Evolutionary conservation across 2,329 filamentous ascomycete species (phyloP).

Genomic region (Trichoderma simmonsii): DNA sequence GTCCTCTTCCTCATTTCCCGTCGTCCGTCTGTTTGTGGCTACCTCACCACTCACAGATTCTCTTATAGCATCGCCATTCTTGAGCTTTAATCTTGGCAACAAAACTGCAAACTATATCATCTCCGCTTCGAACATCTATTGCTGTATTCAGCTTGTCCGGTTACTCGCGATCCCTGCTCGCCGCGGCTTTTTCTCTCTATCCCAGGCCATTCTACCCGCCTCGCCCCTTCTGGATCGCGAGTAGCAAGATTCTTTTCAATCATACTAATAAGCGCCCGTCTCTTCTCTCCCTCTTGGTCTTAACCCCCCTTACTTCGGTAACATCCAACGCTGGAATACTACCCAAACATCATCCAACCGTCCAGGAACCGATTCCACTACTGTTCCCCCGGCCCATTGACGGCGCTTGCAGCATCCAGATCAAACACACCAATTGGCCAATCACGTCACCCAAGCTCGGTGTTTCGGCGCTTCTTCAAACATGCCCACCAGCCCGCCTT

Average conservation of each 20-base stretch:
- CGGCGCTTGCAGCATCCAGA: conserved; percentile 19
- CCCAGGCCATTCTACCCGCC: not conserved
- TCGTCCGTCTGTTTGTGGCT: not conserved
- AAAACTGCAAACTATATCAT: not conserved
- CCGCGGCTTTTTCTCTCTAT: not conserved
- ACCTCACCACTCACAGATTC: not conserved
- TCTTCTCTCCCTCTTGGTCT: not conserved
- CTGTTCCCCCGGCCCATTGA: not conserved
- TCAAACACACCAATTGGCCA: conserved; percentile 17
- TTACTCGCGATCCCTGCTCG: conserved; percentile 1
- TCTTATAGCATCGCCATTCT: not conserved
- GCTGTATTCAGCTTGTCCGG: not conserved
- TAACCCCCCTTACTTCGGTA: not conserved
- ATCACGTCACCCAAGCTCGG: conserved; percentile 13
- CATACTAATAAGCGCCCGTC: conserved; percentile 17
- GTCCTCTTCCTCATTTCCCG: not conserved
- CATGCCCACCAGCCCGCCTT: conserved; percentile 16
- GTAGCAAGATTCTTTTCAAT: not conserved
- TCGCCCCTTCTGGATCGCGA: conserved; percentile 1
- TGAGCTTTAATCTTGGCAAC: not conserved
- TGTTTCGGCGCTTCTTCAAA: conserved; percentile 21
- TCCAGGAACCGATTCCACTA: conserved; percentile 8
- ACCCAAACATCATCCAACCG: conserved; percentile 10
- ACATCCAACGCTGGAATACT: conserved; percentile 5
- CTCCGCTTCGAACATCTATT: not conserved